Percentiles rank a stretch among this genome's conserved stretches.
These are phyloP conservation scores for Neopestalotiopsis rosae DNA, from an alignment of 2,329 filamentous ascomycete genomes.

Conservation along the genomic window DNA sequence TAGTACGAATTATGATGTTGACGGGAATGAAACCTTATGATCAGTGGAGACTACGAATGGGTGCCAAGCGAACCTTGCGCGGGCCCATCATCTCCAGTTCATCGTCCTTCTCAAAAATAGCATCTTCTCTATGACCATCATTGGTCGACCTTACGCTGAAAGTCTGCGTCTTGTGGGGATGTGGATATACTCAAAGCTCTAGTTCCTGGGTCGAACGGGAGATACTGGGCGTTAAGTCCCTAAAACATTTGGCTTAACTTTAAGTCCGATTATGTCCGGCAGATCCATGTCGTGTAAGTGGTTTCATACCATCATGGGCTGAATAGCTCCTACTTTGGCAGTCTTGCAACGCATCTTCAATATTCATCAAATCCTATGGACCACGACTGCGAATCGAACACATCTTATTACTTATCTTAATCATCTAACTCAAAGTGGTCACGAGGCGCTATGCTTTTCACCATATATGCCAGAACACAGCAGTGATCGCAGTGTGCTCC, in stretches of 20 bases:
- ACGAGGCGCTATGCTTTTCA: background rate
- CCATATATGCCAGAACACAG: background rate
- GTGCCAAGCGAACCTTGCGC: no score
- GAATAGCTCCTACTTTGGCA: no score
- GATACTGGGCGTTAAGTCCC: background rate
- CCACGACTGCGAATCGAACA: background rate
- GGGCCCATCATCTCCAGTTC: no score
- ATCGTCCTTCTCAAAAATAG: no score
- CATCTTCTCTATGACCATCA: no score
- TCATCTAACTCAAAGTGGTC: background rate
- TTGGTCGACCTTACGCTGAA: background rate
- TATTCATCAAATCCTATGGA: background rate
- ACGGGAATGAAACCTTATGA: no score
- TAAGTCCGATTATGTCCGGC: conserved; percentile 12
- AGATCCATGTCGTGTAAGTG: background rate
- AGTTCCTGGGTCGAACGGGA: background rate
- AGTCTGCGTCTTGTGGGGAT: background rate
- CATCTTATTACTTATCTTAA: background rate
- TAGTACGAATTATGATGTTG: no score
- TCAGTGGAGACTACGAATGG: no score
- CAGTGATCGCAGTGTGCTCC: background rate
- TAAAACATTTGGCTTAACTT: background rate
- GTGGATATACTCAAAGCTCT: background rate
- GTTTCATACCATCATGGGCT: no score
- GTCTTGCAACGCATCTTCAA: background rate